Evolutionary conservation across 345 rosid genomes (phyloP), one percentile per base, ranked within the genome.

Genomic region (Corchorus capsularis): DNA sequence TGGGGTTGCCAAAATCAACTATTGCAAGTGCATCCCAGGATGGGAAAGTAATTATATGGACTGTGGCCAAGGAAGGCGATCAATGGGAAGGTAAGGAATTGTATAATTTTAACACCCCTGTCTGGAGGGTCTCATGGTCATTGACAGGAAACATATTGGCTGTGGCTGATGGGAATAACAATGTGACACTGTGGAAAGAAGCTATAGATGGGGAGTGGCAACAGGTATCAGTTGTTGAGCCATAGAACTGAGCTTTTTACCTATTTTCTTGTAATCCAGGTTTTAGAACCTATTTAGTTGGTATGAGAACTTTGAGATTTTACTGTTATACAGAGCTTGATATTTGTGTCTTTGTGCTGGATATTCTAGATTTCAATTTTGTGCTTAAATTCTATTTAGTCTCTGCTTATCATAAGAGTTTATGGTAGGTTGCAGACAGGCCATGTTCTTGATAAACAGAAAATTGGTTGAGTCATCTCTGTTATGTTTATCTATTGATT

Each of bases 151-250:
- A 76, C 49, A 39, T 76, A 45, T 57, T 76, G 65, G 79, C 79
- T 76, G 79, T 55, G 54, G 71, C 79, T 67, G 79, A 68, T 60
- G 79, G 79, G 47, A 76, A 41, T 27, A 76, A 46, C 74, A 76
- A 69, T 34, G 79, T 76, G 3, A 68, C 79, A 22, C 5, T 68
- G 73, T 76, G 79, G 74, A 76, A 76, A 68, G 74, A 76, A 76
- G 79, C 79, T 43, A 67, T 76, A 43, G 79, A 76, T 17, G 79
- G 79, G 27, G 79, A 76, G 54, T 76, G 79, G 79, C 79, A 76
- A 66, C 79, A 67, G 66, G 74, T 67, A 9, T 39, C 69, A 9
- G 70, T 43, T 37, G 75, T 49, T 72, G 77, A 71, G 55, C 69
- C 69, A 45, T 74, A 61, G 65, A 61, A 22, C 15, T 61, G 32